Evolutionary conservation across 768 basidiomycete genomes (phyloP).

Genomic region (Bullera alba): DNA sequence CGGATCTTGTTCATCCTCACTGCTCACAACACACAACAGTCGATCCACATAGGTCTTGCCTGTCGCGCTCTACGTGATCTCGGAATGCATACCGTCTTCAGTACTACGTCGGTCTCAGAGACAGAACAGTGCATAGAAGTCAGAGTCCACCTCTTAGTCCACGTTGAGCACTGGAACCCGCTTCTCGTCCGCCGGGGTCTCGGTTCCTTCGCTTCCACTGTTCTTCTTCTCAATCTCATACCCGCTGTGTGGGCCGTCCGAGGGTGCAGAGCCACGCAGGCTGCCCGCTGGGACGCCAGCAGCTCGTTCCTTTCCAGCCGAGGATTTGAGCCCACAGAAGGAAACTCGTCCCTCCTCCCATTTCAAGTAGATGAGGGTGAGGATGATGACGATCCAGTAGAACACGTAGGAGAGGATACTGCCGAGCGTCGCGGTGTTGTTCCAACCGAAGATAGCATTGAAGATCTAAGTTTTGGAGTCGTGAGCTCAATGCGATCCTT

Average conservation of each 20-base stretch:
- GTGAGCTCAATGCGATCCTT: background rate
- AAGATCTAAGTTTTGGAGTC: constrained; percentile 53
- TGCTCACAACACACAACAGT: no score
- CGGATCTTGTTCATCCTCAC: no score
- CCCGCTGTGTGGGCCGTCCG: background rate
- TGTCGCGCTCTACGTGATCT: no score
- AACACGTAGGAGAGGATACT: constrained; percentile 78
- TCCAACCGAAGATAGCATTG: constrained; percentile 65
- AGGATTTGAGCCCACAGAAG: constrained; percentile 29
- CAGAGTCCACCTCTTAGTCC: no score
- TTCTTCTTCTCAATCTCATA: background rate
- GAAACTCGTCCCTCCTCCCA: constrained; percentile 48
- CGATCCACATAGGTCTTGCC: no score
- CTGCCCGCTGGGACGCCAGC: no score
- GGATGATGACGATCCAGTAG: constrained; percentile 83
- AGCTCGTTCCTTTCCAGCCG: background rate
- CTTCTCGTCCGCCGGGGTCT: background rate
- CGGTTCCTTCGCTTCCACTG: background rate
- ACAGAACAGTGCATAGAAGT: no score
- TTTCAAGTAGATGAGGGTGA: constrained; percentile 54
- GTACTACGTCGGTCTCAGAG: no score
- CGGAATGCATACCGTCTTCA: no score
- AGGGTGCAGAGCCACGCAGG: no score
- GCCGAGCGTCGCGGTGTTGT: constrained; percentile 73
- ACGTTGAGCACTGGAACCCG: background rate